A percentile compares a stretch with the other conserved stretches of the same genome.
These are phyloP conservation scores for Xylariales sp. DNA, from an alignment of 2,329 filamentous ascomycete species.

Conservation along the genomic window DNA sequence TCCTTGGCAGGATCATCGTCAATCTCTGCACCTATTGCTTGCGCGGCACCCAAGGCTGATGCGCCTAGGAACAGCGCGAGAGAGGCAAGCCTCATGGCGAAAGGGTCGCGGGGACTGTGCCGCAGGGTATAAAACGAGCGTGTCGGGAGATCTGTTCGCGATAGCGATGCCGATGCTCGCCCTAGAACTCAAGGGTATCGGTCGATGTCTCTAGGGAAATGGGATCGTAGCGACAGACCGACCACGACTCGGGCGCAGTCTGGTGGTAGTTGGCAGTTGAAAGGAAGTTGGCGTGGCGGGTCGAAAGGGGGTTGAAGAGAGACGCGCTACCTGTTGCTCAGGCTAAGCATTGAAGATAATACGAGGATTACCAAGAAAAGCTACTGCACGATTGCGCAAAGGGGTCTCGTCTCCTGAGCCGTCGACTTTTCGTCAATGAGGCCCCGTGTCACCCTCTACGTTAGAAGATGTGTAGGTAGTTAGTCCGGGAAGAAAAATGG, in stretches of 20 bases:
- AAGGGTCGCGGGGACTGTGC: constrained; percentile 10
- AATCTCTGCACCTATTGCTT: constrained; percentile 29
- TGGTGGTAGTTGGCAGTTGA: constrained; percentile 1
- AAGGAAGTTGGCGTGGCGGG: background rate
- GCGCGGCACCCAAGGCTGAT: constrained; percentile 34
- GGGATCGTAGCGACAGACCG: too few relatives aligned
- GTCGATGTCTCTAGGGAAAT: too few relatives aligned
- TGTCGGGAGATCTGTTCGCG: too few relatives aligned
- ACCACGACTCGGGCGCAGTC: background rate
- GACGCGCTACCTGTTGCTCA: background rate
- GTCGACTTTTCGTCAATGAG: too few relatives aligned
- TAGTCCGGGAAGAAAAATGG: too few relatives aligned
- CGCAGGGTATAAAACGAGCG: too few relatives aligned
- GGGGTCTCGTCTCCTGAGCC: background rate
- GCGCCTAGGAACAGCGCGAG: constrained; percentile 44
- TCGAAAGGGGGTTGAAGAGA: constrained; percentile 1
- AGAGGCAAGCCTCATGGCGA: constrained; percentile 39
- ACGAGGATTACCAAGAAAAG: constrained; percentile 1
- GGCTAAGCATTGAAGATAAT: constrained; percentile 1
- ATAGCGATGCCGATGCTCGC: too few relatives aligned
- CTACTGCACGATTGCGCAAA: constrained; percentile 7
- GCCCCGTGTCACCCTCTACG: background rate
- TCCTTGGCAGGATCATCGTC: constrained; percentile 33
- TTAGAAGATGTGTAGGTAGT: too few relatives aligned
- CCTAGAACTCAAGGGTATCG: too few relatives aligned